Evolutionary conservation across 495 filamentous ascomycete species (phyloP), one percentile per base, ranked within the genome.

Genomic region (Pseudomonodictys pantanalensis): DNA sequence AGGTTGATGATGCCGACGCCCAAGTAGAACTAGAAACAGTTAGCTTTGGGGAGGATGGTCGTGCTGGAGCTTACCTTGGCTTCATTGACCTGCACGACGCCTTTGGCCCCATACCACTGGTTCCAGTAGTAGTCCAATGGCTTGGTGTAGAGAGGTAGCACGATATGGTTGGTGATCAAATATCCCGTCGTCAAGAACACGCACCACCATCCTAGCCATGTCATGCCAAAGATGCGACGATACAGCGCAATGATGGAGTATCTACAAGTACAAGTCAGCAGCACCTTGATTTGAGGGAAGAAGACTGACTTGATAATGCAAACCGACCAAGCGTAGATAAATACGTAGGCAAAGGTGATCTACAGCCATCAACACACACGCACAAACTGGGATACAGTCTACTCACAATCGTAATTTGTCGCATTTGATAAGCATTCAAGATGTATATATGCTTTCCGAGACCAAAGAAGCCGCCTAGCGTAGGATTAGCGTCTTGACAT

Each of bases 301-400:
- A n/a, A n/a, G n/a, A n/a, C n/a, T n/a, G n/a, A n/a, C n/a, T 46
- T 46, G 43, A 46, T 46, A 11, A 46, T 9, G n/a, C 43, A 46
- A 20, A 53, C 50, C 18, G 30, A 39, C 50, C 50, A 53, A 4
- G 50, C 50, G 32, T 53, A 53, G 23, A 53, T 53, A 29, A 53
- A 53, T 30, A 53, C 50, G 33, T 53, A 53, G 8, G 50, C 50
- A 42, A 53, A 53, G 3, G 50, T 53, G 17, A 53, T 53, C 45
- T 49, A 11, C 5, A 3, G 20, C 3, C 28, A 17, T 29, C 24
- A 28, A 30, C 8, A 12, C 25, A 11, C 18, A 26, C 18, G 1
- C 22, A 9, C 18, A 26, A 30, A 26, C n/a, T n/a, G n/a, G n/a
- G 9, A 26, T 22, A 49, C 3, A 26, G 2, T 20, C 4, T 23